Conservation (phyloP, 106 monocot genomes). For the Narthecium ossifragum region DNA sequence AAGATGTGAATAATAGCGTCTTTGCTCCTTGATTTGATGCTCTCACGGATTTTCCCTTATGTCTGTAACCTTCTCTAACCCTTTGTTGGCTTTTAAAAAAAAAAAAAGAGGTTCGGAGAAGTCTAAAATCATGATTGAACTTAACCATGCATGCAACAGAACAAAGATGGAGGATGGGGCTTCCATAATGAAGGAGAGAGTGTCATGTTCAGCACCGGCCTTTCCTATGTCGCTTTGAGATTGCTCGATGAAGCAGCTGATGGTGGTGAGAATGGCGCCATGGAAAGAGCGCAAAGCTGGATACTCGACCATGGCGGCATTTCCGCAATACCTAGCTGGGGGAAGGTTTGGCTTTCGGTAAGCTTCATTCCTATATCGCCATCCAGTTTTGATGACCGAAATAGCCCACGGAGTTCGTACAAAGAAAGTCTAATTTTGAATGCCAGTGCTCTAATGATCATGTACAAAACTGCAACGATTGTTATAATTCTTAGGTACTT, state of each 20-base stretch:
- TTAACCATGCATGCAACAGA: constrained; percentile 23
- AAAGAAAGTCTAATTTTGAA: too few relatives aligned
- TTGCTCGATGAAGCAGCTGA: constrained; percentile 70
- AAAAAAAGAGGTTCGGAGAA: not conserved
- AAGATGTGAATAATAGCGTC: too few relatives aligned
- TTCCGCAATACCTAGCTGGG: constrained; percentile 71
- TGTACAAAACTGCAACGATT: not conserved
- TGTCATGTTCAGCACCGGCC: constrained; percentile 79
- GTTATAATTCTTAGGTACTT: constrained; percentile 45
- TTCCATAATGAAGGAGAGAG: constrained; percentile 78
- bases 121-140: too few relatives aligned
- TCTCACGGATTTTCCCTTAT: too few relatives aligned
- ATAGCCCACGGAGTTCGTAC: too few relatives aligned
- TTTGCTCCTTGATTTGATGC: too few relatives aligned
- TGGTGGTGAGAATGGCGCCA: constrained; percentile 58
- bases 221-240: constrained; percentile 68
- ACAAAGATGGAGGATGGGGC: constrained; percentile 92
- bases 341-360: constrained; percentile 89
- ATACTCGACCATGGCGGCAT: constrained; percentile 76
- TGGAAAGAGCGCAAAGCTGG: constrained; percentile 71
- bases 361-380: constrained; percentile 8
- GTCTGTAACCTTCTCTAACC: too few relatives aligned
- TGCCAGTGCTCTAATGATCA: not conserved
- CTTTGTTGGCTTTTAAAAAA: constrained; percentile 33
- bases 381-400: too few relatives aligned